These are phyloP conservation scores for Solanum hybrid DNA, from an alignment of 305 asterid genomes.

Conservation along the genomic window DNA sequence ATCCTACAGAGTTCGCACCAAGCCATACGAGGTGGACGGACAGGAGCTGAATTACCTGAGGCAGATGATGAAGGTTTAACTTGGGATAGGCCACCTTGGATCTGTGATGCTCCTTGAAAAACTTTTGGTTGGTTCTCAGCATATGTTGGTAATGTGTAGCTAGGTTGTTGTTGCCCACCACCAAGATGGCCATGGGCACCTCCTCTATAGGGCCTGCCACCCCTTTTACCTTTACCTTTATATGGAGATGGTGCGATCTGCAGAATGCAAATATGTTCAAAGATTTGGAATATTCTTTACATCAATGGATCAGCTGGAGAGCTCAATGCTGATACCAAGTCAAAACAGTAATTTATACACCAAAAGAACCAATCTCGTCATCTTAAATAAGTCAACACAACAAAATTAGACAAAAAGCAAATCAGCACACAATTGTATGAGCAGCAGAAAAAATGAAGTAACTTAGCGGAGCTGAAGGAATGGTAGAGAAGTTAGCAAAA, in stretches of 20 bases:
- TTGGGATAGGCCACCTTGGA: constrained; percentile 22
- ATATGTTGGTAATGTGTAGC: constrained; percentile 12
- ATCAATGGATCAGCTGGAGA: neutral
- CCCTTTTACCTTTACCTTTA: constrained; percentile 21
- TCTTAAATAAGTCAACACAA: neutral
- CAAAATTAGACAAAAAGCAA: neutral
- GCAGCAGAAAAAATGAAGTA: neutral
- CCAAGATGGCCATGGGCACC: constrained; percentile 22
- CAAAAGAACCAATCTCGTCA: neutral
- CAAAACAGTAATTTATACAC: neutral
- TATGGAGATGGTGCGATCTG: constrained; percentile 41
- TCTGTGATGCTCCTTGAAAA: constrained; percentile 11
- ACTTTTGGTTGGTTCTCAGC: constrained; percentile 20
- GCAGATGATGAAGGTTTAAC: constrained; percentile 16
- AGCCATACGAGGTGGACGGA: constrained; percentile 24
- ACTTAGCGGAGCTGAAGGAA: neutral
- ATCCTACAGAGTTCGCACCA: constrained; percentile 54
- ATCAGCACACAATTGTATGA: neutral
- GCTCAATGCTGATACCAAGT: neutral
- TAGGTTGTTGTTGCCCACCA: constrained; percentile 15
- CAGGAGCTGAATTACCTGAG: constrained; percentile 23
- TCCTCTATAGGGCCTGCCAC: constrained; percentile 20
- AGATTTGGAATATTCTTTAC: neutral
- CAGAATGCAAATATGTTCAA: constrained; percentile 13
- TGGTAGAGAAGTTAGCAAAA: neutral